Percentiles rank a stretch among this genome's conserved stretches.
phyloP scores from a whole-genome alignment of 2,329 filamentous ascomycete genomes.

The Apiospora hydei region DNA sequence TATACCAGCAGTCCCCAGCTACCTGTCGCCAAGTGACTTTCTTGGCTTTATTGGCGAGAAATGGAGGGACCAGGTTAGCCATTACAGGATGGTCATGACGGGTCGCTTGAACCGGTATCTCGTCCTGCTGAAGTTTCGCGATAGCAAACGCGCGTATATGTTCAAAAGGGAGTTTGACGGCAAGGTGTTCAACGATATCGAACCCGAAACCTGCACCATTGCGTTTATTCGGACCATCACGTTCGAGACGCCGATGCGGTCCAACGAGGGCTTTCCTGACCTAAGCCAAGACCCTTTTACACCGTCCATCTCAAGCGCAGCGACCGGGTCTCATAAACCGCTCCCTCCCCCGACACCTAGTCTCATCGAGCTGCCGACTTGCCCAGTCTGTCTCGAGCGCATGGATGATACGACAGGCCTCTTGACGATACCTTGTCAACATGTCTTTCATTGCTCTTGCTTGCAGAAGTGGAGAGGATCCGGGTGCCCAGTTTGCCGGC shows the following conservation, averaged over 20 bases:
- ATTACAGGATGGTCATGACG: constrained; percentile 94
- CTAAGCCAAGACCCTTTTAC: constrained; percentile 70
- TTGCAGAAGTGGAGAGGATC: constrained; percentile 95
- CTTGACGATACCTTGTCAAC: constrained; percentile 94
- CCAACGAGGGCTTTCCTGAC: constrained; percentile 62
- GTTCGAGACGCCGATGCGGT: constrained; percentile 70
- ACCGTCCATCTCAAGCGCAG: constrained; percentile 50
- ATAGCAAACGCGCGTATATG: constrained; percentile 73
- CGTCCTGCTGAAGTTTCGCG: constrained; percentile 92
- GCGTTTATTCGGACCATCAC: constrained; percentile 94
- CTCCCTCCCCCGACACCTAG: constrained; percentile 77
- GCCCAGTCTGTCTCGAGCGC: constrained; percentile 92
- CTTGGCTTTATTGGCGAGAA: constrained; percentile 89
- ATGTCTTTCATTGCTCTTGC: constrained; percentile 97
- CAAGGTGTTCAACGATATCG: constrained; percentile 89
- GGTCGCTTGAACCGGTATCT: constrained; percentile 90
- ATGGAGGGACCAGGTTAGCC: constrained; percentile 85
- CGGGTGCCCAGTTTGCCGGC: constrained; percentile 93
- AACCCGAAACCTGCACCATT: constrained; percentile 94
- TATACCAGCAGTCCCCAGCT: constrained; percentile 92
- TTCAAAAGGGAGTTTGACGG: constrained; percentile 93
- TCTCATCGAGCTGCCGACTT: constrained; percentile 90
- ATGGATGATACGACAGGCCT: constrained; percentile 98
- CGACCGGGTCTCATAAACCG: constrained; percentile 57
- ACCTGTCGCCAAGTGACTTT: constrained; percentile 90